Percentiles rank a stretch among this genome's conserved stretches.
Evolutionary conservation across 106 monocot species (phyloP).

Genomic region (Dendrobium huoshanense): DNA sequence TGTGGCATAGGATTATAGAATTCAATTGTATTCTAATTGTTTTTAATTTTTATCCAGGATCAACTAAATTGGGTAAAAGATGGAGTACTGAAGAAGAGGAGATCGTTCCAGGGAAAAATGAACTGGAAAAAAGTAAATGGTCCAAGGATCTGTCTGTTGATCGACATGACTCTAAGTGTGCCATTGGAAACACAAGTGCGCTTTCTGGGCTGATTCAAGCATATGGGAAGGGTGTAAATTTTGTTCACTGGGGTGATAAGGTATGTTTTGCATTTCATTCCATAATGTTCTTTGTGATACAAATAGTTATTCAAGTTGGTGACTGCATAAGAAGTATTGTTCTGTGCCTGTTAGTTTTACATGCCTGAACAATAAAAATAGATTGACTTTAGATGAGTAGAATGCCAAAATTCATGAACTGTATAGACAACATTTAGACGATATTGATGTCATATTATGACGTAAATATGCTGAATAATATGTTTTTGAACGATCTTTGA

Average conservation of each 20-base stretch:
- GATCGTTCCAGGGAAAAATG: constrained; percentile 24
- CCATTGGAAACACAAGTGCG: constrained; percentile 19
- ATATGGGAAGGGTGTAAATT: constrained; percentile 51
- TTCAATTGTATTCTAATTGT: background rate
- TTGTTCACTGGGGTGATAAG: constrained; percentile 86
- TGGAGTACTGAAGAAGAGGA: constrained; percentile 53
- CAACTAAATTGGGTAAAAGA: constrained; percentile 31
- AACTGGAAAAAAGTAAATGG: constrained; percentile 82
- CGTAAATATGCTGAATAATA: background rate
- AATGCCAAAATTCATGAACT: no score
- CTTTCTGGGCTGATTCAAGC: constrained; percentile 75
- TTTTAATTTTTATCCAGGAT: constrained; percentile 21
- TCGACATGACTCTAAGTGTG: constrained; percentile 20
- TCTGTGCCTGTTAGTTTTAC: no score
- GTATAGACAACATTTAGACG: no score
- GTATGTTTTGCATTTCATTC: constrained; percentile 17
- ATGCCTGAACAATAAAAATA: no score
- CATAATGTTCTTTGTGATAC: background rate
- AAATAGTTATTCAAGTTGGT: background rate
- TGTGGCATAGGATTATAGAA: background rate
- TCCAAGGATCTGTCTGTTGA: constrained; percentile 68
- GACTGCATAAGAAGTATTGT: no score
- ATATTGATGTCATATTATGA: no score
- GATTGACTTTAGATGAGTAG: no score
- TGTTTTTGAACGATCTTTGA: background rate